Base-by-base conservation (phyloP, 2,329 filamentous ascomycete genomes). In the Aspergillus sp. region DNA sequence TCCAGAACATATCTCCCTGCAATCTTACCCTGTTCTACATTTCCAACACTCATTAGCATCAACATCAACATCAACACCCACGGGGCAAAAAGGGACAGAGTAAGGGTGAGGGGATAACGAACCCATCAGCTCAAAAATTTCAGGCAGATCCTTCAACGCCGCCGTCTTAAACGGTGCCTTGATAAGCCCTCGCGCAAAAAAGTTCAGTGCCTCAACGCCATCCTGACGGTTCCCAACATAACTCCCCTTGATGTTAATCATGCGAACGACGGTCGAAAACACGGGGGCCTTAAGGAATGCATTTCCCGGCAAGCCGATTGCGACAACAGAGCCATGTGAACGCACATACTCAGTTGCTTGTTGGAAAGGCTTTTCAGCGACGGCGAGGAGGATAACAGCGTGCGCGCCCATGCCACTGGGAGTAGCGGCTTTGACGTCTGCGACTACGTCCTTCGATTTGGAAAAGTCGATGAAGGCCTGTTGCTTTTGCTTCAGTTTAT, bases 221-320 rank as follows among this genome's bases (percentile, higher is more conserved):
- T 98, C 93, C 73, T 89, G 87, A 65, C 93, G 86, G 81, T 96
- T 97, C 57, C 93, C 93, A 65, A 98, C 93, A 73, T 97, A 97
- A 67, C 87, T 91, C 60, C 93, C 93, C 81, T 90, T 90, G 82
- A 98, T 97, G 68, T 78, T 87, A 79, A 97, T 87, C 91, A 96
- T 96, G 78, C 88, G 83, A 71, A 93, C 82, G 62, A 97, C 93
- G 7, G 89, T 91, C 71, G 93, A 88, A 74, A 97, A 96, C 55
- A 97, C 92, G 40, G 91, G 90, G 1, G 93, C 92, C 66, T 84
- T 85, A 63, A 97, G 83, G 76, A 82, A 90, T 2, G 93, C 92
- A 63, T 87, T 83, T 39, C 90, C 88, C 5, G 93, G 93, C 24
- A 97, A 82, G 70, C 93, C 93, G 69, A 98, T 95, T 77, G 90